Evolutionary conservation across 805 yeast species (phyloP), one percentile per base, ranked within the genome.

Genomic region (Hanseniaspora clermontiae): DNA sequence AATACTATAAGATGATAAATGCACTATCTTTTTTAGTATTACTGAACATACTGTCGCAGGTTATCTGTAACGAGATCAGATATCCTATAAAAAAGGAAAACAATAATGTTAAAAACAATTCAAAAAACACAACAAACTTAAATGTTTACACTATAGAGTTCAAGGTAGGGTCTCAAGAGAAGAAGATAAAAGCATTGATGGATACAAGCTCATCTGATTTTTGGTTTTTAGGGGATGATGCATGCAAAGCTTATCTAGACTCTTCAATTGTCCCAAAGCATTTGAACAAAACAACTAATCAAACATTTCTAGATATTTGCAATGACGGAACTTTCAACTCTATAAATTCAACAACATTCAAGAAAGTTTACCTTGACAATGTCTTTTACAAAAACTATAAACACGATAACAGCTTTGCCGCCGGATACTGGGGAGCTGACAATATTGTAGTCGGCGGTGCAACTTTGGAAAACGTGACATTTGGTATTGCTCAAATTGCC

Each of bases 161-260:
- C 32, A 32, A 31, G 15, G 36, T 46, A 32, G 49, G 49, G 11
- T 46, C 49, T 1, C 11, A 34, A 6, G 24, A 72, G 0, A 83
- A 82, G 62, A 65, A 70, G n/a, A 70, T 83, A 6, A 72, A 71
- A 10, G 79, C 83, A 10, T 65, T 82, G 38, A 64, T 84, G 17
- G 93, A 84, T 63, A 84, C 90, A 0, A 91, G 90, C 1, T 83
- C 89, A 4, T 46, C 49, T 19, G 49, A 46, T 19, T 46, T 46
- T 10, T 46, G 49, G 49, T 24, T 46, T 34, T 46, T 46, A 34
- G 49, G 32, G 17, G 29, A 42, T 10, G 24, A 24, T 12, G 27
- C 45, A 14, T 42, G 45, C n/a, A 27, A 20, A 11, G 1, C 29
- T 5, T 42, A 42, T 15, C 2, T 24, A 24, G 8, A 42, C 15